Evolutionary conservation across 1,284 basidiomycete genomes (phyloP), one percentile per base, ranked within the genome.

Genomic region (Caloboletus inedulis): DNA sequence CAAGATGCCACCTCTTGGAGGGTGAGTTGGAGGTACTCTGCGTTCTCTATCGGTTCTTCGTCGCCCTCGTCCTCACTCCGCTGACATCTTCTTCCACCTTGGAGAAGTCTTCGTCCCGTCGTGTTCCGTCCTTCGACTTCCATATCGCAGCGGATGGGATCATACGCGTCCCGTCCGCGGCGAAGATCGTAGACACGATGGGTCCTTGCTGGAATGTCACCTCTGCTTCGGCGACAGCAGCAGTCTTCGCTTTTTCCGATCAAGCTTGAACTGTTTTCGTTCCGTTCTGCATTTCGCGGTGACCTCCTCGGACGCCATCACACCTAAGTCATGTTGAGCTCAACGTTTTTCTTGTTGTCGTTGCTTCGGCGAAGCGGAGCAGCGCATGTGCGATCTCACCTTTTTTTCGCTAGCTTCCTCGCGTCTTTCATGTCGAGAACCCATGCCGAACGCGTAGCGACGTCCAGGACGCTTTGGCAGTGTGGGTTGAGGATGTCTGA

Each of bases 21-120:
- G 1, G 91, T 92, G 10, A 99, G 81, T 65, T 98, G 96, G 35
- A 98, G 80, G 70, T 97, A 91, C 70, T 99, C 96, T 41, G 94
- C 72, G 59, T 95, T 85, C 51, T 84, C 79, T 4, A 85, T 64
- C 1, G 71, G 71, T 47, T 82, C 80, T 30, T 78, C 74, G 7
- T 75, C 71, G 12, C 71, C 63, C 34, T 75, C 73, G 12, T 62
- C 67, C 19, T 63, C 69, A 47, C n/a, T n/a, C n/a, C n/a, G n/a
- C n/a, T n/a, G n/a, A n/a, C n/a, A n/a, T 63, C 73, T n/a, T 57
- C 44, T 18, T 55, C 55, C 13, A 52, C 49, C 23, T 43, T 47
- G n/a, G 44, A 29, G 10, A 35, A 37, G 10, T 61, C 54, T 27
- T 49, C 43, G 21, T 45, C 34, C 12, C 23, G 21, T 42, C 49